A percentile compares a stretch with the other conserved stretches of the same genome.
These are phyloP conservation scores for Aplosporella prunicola DNA, from an alignment of 2,329 filamentous ascomycete species.

Conservation along the genomic window DNA sequence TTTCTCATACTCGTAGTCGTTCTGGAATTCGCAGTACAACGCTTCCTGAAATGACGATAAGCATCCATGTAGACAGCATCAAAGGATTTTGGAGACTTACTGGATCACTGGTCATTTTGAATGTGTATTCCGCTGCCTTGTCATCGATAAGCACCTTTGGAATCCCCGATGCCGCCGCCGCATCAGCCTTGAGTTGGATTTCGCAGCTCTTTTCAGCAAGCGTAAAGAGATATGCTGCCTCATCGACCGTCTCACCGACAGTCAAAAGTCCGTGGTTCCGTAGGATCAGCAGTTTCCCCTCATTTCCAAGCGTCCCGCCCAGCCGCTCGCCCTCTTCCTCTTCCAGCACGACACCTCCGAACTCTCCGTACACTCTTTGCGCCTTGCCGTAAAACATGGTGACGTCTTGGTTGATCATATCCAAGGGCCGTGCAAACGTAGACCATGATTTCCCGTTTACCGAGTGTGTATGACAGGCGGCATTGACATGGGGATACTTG, in stretches of 20 bases:
- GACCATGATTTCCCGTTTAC: slow-evolving; percentile 58
- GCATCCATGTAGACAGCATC: not conserved
- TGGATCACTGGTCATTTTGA: slow-evolving; percentile 38
- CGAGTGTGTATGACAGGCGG: slow-evolving; percentile 60
- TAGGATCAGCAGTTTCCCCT: slow-evolving; percentile 55
- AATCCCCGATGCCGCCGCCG: slow-evolving; percentile 50
- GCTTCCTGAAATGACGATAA: slow-evolving; percentile 25
- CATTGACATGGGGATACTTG: slow-evolving; percentile 53
- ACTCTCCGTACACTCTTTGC: slow-evolving; percentile 55
- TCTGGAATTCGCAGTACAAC: slow-evolving; percentile 44
- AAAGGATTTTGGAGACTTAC: not conserved
- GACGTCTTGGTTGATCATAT: slow-evolving; percentile 63
- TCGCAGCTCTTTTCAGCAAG: slow-evolving; percentile 59
- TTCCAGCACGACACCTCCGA: slow-evolving; percentile 54
- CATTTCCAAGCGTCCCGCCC: slow-evolving; percentile 51
- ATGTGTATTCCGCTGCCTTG: slow-evolving; percentile 46
- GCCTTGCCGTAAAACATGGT: slow-evolving; percentile 53
- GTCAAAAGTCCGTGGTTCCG: slow-evolving; percentile 65
- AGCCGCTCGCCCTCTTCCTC: slow-evolving; percentile 55
- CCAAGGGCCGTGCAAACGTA: slow-evolving; percentile 52
- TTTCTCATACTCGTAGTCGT: slow-evolving; percentile 31
- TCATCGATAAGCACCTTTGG: slow-evolving; percentile 47
- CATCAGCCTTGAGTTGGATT: slow-evolving; percentile 58
- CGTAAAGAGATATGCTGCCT: slow-evolving; percentile 61
- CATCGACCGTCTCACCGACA: slow-evolving; percentile 62